Conservation (phyloP, 257 asterid genomes). For the Primulina tabacum region DNA sequence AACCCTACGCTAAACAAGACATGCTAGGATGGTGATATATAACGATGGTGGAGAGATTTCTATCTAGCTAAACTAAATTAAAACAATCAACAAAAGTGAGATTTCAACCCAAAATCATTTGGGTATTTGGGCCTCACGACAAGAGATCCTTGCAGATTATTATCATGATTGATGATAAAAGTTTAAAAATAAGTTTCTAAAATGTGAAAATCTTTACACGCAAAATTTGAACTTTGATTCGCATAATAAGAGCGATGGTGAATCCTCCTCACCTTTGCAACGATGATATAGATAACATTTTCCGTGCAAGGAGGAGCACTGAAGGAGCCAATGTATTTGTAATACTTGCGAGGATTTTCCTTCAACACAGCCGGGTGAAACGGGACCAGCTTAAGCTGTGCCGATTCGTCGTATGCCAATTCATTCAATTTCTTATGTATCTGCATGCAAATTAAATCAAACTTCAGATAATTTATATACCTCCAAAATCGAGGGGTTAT, state of each 20-base stretch:
- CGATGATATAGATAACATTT: slow-evolving; percentile 37
- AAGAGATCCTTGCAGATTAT: too few species aligned
- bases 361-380: slow-evolving; percentile 44
- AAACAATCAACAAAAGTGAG: too few species aligned
- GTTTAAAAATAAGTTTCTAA: too few species aligned
- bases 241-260: too few species aligned
- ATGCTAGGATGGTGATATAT: too few species aligned
- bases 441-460: slow-evolving; percentile 20
- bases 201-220: not conserved
- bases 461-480: too few species aligned
- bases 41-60: too few species aligned
- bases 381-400: slow-evolving; percentile 29
- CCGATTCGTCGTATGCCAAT: slow-evolving; percentile 32
- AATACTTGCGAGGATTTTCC: slow-evolving; percentile 39
- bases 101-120: too few species aligned
- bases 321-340: slow-evolving; percentile 47
- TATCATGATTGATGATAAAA: not conserved
- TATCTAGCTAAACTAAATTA: too few species aligned
- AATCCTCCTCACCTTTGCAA: slow-evolving; percentile 35
- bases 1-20: too few species aligned
- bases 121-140: too few species aligned
- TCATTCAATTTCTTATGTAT: slow-evolving; percentile 37
- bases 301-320: slow-evolving; percentile 65
- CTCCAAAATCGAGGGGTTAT: too few species aligned
- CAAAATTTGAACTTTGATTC: not conserved